phyloP scores from a whole-genome alignment of 139 green algal species.

The Mesotaenium endlicherianum region DNA sequence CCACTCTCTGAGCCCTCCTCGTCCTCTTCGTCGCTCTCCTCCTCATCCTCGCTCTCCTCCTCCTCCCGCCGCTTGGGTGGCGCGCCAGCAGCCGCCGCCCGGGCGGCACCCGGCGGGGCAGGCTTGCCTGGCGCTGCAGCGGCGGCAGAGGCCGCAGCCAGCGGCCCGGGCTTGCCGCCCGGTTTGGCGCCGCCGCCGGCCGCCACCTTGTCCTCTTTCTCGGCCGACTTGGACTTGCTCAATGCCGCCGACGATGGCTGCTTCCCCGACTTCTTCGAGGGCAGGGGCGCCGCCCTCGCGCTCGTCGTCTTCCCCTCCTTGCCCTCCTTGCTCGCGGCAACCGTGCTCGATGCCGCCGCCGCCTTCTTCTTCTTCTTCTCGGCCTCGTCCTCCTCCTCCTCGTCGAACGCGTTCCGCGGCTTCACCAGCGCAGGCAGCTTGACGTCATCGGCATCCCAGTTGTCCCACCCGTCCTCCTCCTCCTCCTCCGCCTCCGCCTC shows the following conservation, averaged over 20 bases:
- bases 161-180: too few relatives aligned
- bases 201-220: too few relatives aligned
- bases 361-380: constrained; percentile 40
- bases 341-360: not conserved
- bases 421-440: constrained; percentile 48
- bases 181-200: too few relatives aligned
- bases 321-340: too few relatives aligned
- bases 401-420: constrained; percentile 27
- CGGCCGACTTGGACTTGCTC: too few relatives aligned
- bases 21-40: constrained; percentile 37
- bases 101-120: not conserved
- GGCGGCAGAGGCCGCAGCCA: too few relatives aligned
- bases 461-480: constrained; percentile 61
- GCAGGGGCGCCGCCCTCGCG: too few relatives aligned
- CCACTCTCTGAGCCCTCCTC: too few relatives aligned
- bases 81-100: constrained; percentile 9
- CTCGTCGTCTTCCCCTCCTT: too few relatives aligned
- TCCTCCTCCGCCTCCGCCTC: constrained; percentile 43
- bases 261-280: too few relatives aligned
- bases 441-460: constrained; percentile 54
- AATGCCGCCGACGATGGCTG: too few relatives aligned
- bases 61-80: not conserved
- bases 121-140: not conserved
- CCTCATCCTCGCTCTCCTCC: constrained; percentile 28
- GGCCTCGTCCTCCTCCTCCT: constrained; percentile 47